Percentiles rank a stretch among this genome's conserved stretches.
These are phyloP conservation scores for Cladosporium oxysporum DNA, from an alignment of 2,329 filamentous ascomycete species.

Conservation along the genomic window DNA sequence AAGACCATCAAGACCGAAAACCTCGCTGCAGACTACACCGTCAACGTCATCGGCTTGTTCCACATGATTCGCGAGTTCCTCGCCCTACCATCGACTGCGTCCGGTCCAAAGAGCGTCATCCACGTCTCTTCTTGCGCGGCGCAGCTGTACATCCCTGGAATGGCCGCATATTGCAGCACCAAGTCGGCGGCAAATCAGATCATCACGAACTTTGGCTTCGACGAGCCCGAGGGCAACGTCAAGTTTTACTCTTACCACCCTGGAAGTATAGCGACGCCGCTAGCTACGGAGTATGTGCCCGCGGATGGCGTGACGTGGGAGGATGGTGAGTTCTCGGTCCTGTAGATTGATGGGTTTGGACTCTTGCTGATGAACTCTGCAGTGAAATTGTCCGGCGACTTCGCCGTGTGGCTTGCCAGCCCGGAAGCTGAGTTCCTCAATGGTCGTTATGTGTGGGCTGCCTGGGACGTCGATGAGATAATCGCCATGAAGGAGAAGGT, in stretches of 20 bases:
- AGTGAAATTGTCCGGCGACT: constrained; percentile 30
- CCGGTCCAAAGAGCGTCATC: constrained; percentile 35
- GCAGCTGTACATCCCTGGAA: constrained; percentile 31
- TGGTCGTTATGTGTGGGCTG: constrained; percentile 41
- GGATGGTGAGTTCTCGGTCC: constrained; percentile 7
- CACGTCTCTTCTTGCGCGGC: constrained; percentile 40
- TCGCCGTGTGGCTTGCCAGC: constrained; percentile 43
- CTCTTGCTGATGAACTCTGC: background rate
- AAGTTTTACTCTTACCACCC: constrained; percentile 16
- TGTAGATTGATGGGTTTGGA: background rate
- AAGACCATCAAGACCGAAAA: constrained; percentile 33
- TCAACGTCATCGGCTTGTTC: constrained; percentile 40
- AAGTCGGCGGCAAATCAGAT: constrained; percentile 18
- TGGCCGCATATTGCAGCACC: constrained; percentile 13
- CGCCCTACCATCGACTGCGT: constrained; percentile 32
- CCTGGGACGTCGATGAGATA: constrained; percentile 49
- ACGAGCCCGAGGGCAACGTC: constrained; percentile 9
- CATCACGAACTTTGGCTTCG: constrained; percentile 18
- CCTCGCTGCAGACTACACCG: constrained; percentile 39
- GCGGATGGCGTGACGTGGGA: constrained; percentile 12
- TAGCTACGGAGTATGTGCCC: background rate
- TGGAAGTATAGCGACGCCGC: constrained; percentile 8
- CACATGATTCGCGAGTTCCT: constrained; percentile 41
- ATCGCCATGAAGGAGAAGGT: constrained; percentile 25
- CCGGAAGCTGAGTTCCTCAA: constrained; percentile 44